phyloP scores from a whole-genome alignment of 2,329 filamentous ascomycete genomes.

The Pseudogymnoascus verrucosus region DNA sequence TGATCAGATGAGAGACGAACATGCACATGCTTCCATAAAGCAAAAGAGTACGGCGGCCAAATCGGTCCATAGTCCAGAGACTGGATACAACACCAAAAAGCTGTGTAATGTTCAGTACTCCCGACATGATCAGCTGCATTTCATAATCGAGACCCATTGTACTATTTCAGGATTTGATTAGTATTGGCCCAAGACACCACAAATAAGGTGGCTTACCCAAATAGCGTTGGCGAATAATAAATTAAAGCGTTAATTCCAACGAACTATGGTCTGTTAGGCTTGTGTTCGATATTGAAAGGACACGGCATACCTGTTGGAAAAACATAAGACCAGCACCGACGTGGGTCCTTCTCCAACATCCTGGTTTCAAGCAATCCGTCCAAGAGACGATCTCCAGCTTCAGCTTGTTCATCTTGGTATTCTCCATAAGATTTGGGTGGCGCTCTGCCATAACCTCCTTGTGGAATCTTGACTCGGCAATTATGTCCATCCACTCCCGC shows the following conservation, averaged over 20 bases:
- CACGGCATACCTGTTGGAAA: constrained; percentile 39
- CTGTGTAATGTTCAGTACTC: constrained; percentile 43
- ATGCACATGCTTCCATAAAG: constrained; percentile 38
- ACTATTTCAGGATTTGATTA: not conserved
- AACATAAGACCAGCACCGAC: constrained; percentile 47
- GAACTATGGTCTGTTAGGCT: constrained; percentile 24
- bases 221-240: constrained; percentile 55
- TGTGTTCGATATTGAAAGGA: not conserved
- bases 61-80: constrained; percentile 40
- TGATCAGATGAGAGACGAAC: constrained; percentile 40
- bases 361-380: constrained; percentile 42
- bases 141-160: constrained; percentile 36
- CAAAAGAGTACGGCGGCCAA: constrained; percentile 39
- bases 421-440: constrained; percentile 31
- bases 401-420: constrained; percentile 29
- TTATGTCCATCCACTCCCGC: constrained; percentile 42
- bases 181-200: not conserved
- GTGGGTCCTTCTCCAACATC: constrained; percentile 41
- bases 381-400: constrained; percentile 41
- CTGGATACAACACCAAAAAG: constrained; percentile 38
- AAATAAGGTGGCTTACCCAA: constrained; percentile 27
- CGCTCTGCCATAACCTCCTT: constrained; percentile 34
- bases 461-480: constrained; percentile 46
- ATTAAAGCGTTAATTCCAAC: constrained; percentile 49
- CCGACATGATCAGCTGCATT: constrained; percentile 44